Base-by-base conservation (phyloP, 2,329 filamentous ascomycete species). In the Aspergillus fischeri region DNA sequence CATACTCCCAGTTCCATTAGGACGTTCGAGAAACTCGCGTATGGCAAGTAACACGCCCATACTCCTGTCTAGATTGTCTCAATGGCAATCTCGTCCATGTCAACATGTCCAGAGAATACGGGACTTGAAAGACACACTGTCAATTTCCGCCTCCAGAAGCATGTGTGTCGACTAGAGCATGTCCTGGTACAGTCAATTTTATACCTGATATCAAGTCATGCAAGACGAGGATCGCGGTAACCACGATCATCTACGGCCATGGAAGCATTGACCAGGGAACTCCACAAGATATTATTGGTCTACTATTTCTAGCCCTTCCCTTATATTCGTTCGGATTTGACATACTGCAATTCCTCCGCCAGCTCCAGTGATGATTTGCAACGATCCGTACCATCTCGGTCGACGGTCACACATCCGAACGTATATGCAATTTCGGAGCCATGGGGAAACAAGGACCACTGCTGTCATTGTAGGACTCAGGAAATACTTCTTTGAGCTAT, bases 21-120 rank as follows among this genome's bases (percentile, higher is more conserved):
- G 17, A 2, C 5, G 0, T 35, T 6, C 17, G 14, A 17, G 14
- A 24, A 2, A 9, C 20, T 47, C 20, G 10, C 21, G 5, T n/a
- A 47, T 47, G 8, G 44, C 24, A 47, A 14, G 27, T 6, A 25
- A 11, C 44, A 27, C 21, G 11, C 17, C 52, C 56, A 55, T 10
- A 60, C 56, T 24, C 45, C 27, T 21, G 55, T 52, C 58, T 54
- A 57, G 27, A 54, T 57, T 5, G 56, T 52, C 32, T 55, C 38
- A 11, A 57, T 29, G 41, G 53, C 52, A 20, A 57, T 24, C 48
- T 57, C 55, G 29, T 61, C 52, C 20, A 53, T n/a, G 56, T 58
- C 52, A 57, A 59, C 54, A 55, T 54, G 32, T 53, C 56, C 35
- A 51, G 27, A 45, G 55, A 51, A 21, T 11, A 50, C 52, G 38